Conservation (phyloP, 2,329 filamentous ascomycete species). For the Stagonosporopsis tanaceti region DNA sequence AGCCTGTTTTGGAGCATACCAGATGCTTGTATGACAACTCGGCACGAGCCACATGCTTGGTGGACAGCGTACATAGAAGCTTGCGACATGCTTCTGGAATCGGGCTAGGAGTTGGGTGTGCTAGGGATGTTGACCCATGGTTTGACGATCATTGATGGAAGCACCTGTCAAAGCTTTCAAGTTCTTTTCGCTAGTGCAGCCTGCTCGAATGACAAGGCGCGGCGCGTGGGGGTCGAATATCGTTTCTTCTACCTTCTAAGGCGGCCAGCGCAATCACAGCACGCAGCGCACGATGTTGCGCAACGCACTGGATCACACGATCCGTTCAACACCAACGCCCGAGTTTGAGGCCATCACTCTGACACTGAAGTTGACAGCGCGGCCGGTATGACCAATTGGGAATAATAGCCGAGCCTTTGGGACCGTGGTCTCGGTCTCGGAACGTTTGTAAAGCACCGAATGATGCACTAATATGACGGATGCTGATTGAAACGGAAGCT, state of each 20-base stretch:
- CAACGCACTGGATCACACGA: background rate
- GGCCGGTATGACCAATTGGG: background rate
- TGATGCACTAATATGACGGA: background rate
- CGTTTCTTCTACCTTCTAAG: background rate
- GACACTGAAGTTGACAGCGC: background rate
- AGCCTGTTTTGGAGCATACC: background rate
- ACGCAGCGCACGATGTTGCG: background rate
- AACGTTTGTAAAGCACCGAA: conserved; percentile 2
- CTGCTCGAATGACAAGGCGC: conserved; percentile 2
- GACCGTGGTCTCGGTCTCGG: background rate
- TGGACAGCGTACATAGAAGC: background rate
- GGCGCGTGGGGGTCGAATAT: background rate
- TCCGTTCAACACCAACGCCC: no score
- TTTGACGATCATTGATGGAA: conserved; percentile 1
- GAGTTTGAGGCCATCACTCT: background rate
- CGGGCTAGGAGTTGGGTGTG: background rate
- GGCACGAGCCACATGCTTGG: background rate
- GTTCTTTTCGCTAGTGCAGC: conserved; percentile 7
- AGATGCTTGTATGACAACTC: background rate
- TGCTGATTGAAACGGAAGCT: background rate
- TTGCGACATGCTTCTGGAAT: background rate
- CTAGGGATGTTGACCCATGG: background rate
- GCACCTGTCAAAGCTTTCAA: conserved; percentile 14
- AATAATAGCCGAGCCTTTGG: background rate
- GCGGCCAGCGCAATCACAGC: background rate